Evolutionary conservation across 2,329 filamentous ascomycete species (phyloP), one percentile per base, ranked within the genome.

Genomic region (Verticillium tricorpus): DNA sequence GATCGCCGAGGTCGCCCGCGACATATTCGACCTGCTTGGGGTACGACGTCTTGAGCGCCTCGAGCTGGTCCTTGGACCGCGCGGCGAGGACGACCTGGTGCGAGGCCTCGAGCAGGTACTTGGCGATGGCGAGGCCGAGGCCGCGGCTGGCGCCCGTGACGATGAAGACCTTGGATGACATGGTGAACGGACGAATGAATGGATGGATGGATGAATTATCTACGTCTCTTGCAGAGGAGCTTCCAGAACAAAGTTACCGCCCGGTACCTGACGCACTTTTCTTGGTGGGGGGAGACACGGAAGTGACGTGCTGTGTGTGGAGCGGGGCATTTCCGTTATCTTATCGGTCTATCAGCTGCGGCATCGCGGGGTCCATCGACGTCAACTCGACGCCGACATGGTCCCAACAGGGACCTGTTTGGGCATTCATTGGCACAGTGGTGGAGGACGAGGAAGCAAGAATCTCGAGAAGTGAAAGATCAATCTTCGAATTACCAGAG

Each of bases 121-220:
- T 73, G 2, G 84, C 76, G 8, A 87, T 75, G 63, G 84, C 83
- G 12, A 86, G 78, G 57, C 86, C 86, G 59, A 89, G 83, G 31
- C 86, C 86, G 62, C 85, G 84, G 73, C 85, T 88, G 19, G 85
- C 85, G 34, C 86, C 86, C 2, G 86, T 89, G 37, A 93, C 79
- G 63, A 93, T 87, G 70, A 93, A 85, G 25, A 85, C 87, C 72
- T 91, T 90, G 8, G 82, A 74, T n/a, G 78, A 59, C 77, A 84
- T 81, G 61, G n/a, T 19, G 40, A n/a, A n/a, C 8, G 45, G 1
- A 9, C 12, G 45, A 7, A n/a, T 9, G 8, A 9, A 9, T 25
- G n/a, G 2, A 9, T 50, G 40, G 7, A 35, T 9, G n/a, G 45
- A 11, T 50, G n/a, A 25, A n/a, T 50, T 22, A 3, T 9, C 45